phyloP scores from a whole-genome alignment of 768 basidiomycete genomes.

The Suillus clintonianus region DNA sequence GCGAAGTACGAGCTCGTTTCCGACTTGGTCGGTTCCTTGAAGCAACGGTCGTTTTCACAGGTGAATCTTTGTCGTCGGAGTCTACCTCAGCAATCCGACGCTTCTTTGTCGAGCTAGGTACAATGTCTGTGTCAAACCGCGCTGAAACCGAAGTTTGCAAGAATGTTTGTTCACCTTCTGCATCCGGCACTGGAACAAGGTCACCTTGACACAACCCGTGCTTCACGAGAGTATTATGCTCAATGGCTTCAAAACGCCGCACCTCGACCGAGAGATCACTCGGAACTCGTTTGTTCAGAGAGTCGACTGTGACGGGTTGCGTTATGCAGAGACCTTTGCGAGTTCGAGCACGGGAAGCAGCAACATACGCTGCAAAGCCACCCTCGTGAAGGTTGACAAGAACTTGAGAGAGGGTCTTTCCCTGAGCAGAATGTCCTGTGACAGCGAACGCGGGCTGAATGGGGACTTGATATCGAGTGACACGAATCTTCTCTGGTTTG shows the following conservation, averaged over 20 bases:
- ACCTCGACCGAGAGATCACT: constrained; percentile 2
- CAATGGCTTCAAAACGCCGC: constrained; percentile 2
- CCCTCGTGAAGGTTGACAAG: constrained; percentile 23
- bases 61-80: too few species aligned
- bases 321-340: constrained; percentile 23
- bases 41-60: too few species aligned
- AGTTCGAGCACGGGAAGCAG: constrained; percentile 25
- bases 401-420: constrained; percentile 24
- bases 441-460: constrained; percentile 32
- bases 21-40: too few species aligned
- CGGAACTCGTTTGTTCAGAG: constrained; percentile 22
- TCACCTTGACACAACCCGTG: not conserved
- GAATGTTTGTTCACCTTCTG: not conserved
- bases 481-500: too few species aligned
- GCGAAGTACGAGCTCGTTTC: too few species aligned
- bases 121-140: too few species aligned
- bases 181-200: not conserved
- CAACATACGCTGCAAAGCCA: constrained; percentile 32
- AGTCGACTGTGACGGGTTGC: constrained; percentile 16
- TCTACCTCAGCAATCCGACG: too few species aligned
- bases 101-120: too few species aligned
- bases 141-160: too few species aligned
- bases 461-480: constrained; percentile 17
- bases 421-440: constrained; percentile 34
- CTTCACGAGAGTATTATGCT: constrained; percentile 11